A percentile compares a stretch with the other conserved stretches of the same genome.
Evolutionary conservation across 257 asterid species (phyloP).

Genomic region (Fraxinus americana): DNA sequence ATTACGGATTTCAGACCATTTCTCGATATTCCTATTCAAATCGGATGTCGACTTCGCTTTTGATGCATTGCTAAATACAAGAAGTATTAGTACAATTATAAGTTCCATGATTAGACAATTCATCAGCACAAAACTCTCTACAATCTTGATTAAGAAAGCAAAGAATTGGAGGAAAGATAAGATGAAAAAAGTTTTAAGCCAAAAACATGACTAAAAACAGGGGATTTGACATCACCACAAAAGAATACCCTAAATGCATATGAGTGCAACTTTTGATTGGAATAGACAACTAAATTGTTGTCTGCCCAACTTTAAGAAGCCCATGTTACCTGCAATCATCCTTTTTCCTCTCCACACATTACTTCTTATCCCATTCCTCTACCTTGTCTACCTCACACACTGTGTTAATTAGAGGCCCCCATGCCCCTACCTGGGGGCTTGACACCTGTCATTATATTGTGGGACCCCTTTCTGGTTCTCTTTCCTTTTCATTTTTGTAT

Average conservation of each 20-base stretch:
- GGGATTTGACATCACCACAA: constrained; percentile 2
- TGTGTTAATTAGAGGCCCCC: not conserved
- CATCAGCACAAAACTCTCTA: not conserved
- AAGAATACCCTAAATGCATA: not conserved
- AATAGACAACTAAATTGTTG: constrained; percentile 4
- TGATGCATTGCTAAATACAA: not conserved
- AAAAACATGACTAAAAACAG: not conserved
- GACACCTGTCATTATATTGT: constrained; percentile 2
- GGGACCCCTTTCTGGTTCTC: not conserved
- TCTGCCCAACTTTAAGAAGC: not conserved
- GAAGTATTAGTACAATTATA: not conserved
- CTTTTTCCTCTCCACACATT: not conserved
- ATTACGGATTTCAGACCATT: too few relatives aligned
- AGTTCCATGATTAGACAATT: not conserved
- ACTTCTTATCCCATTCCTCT: not conserved
- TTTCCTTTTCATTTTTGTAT: not conserved
- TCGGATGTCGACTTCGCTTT: not conserved
- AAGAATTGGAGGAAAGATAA: not conserved
- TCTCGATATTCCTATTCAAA: not conserved
- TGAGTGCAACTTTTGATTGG: constrained; percentile 1
- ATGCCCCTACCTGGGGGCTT: not conserved
- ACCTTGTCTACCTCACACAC: not conserved
- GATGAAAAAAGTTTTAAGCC: not conserved
- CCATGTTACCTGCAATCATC: constrained; percentile 11
- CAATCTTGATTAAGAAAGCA: not conserved